A percentile compares a stretch with the other conserved stretches of the same genome.
Evolutionary conservation across 371 early-diverging fungal genomes (phyloP).

Genomic region (Mucor racemosus): DNA sequence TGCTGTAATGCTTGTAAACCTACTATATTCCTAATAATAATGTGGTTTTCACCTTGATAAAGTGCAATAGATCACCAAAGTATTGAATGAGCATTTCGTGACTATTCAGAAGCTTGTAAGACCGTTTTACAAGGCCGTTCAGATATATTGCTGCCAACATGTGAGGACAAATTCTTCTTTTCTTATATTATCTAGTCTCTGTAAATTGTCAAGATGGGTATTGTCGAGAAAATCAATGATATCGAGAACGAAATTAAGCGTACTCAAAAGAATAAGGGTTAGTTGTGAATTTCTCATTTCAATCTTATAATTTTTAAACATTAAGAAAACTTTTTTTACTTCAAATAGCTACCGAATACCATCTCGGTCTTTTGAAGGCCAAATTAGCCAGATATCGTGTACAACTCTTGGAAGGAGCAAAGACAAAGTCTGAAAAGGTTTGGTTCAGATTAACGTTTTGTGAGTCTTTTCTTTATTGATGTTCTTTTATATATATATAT

Average conservation of each 20-base stretch:
- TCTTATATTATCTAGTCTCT: background rate
- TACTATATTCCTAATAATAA: no score
- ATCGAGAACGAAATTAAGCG: conserved; percentile 84
- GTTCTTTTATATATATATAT: background rate
- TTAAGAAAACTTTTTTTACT: conserved; percentile 5
- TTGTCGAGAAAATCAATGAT: conserved; percentile 92
- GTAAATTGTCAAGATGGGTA: conserved; percentile 71
- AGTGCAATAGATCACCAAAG: no score
- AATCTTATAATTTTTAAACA: background rate
- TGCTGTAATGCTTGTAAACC: no score
- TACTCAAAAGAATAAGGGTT: conserved; percentile 92
- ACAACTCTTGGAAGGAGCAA: conserved; percentile 89
- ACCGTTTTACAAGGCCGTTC: no score
- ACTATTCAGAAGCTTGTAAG: no score
- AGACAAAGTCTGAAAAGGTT: conserved; percentile 87
- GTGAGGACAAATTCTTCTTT: background rate
- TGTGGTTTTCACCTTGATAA: no score
- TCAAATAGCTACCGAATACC: conserved; percentile 86
- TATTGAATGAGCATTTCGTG: no score
- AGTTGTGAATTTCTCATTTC: background rate
- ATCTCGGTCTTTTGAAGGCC: conserved; percentile 96
- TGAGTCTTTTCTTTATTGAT: background rate
- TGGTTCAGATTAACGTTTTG: background rate
- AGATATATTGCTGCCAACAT: background rate
- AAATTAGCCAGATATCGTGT: conserved; percentile 95